Evolutionary conservation across 129 eudicot genomes (phyloP), one percentile per base, ranked within the genome.

Genomic region (Tagetes patula): DNA sequence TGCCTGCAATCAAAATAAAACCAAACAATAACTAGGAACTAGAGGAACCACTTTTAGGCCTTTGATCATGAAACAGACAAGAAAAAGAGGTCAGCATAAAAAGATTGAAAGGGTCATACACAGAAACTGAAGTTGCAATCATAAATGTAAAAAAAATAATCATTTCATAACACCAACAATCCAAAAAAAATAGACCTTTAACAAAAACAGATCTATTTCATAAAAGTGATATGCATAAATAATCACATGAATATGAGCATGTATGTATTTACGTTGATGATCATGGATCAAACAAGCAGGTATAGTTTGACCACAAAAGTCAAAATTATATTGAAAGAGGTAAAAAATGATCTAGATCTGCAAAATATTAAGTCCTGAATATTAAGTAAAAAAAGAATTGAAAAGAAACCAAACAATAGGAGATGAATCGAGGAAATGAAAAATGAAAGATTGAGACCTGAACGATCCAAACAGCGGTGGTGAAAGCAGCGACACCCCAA

Each of bases 401-500:
- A n/a, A n/a, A 54, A 59, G 12, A 58, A 30, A 20, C 53, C 43
- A 55, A 5, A 30, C 43, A 36, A 46, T 65, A 4, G 13, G 55
- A 42, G 3, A n/a, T 1, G 14, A 6, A 53, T 41, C 60, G 60
- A 48, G 32, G 3, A 40, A 33, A 70, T 27, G 49, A 71, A 49
- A 34, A 38, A 48, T 48, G 47, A 33, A 20, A 11, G 34, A 7
- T 46, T 34, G 20, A 31, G 70, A 81, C 84, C 84, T 81, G 84
- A 46, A 81, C 81, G 36, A 81, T 37, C 84, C 84, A 81, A 81
- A 81, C 73, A 40, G 78, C 84, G 58, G 74, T 68, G 59, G 84
- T 53, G 75, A 76, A 39, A 67, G 84, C 84, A 56, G 76, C 84
- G 56, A 81, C 74, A 62, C 84, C 84, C 84, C 84, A 81, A 52